Evolutionary conservation across 306 rosid genomes (phyloP).

Genomic region (Trifolium repens): DNA sequence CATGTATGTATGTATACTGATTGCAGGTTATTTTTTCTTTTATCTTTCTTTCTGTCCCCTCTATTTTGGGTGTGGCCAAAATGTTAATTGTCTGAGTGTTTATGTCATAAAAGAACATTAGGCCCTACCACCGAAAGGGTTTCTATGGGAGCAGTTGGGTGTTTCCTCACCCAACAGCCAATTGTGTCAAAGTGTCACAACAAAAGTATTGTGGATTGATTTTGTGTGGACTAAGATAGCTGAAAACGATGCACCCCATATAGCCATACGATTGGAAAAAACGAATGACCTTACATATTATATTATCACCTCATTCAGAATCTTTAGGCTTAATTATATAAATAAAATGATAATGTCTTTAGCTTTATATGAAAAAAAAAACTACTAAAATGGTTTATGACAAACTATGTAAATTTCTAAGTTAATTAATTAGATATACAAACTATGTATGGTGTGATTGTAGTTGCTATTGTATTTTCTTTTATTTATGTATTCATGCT

Average conservation of each 20-base stretch:
- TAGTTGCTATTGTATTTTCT: no score
- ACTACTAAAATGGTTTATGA: no score
- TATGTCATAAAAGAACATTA: conserved; percentile 24
- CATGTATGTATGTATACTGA: not conserved
- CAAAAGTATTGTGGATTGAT: not conserved
- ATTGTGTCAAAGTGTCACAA: conserved; percentile 43
- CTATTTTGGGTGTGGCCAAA: conserved; percentile 13
- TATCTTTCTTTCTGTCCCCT: not conserved
- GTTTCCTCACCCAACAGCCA: conserved; percentile 58
- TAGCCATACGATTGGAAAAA: conserved; percentile 44
- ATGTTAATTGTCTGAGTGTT: conserved; percentile 24
- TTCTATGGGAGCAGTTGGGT: conserved; percentile 48
- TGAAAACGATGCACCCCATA: conserved; percentile 20
- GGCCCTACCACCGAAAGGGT: conserved; percentile 41
- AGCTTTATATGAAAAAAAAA: no score
- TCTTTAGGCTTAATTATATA: not conserved
- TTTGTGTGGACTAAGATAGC: conserved; percentile 55
- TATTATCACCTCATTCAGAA: not conserved
- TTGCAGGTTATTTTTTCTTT: not conserved
- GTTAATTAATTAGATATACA: no score
- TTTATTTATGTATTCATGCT: no score
- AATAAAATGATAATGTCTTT: no score
- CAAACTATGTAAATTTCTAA: no score
- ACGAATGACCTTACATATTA: conserved; percentile 40
- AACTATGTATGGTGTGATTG: no score